Conservation (phyloP, 371 early-diverging fungal genomes). For the Gilbertella persicaria region DNA sequence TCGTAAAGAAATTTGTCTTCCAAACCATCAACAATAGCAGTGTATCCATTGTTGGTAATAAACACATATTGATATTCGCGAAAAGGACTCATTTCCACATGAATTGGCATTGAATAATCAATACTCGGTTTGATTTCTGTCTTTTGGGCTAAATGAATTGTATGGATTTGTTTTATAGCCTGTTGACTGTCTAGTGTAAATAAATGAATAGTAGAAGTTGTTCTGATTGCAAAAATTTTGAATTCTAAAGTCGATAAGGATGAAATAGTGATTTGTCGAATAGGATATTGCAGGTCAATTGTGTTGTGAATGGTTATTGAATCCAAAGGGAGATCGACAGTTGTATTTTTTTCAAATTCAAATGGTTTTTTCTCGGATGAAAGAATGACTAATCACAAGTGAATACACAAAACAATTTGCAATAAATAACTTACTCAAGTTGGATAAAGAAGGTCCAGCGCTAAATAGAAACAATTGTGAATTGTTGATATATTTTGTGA, state of each 20-base stretch:
- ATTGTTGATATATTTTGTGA: not conserved
- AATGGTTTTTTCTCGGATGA: not conserved
- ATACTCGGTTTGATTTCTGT: not conserved
- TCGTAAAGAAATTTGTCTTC: conserved; percentile 4
- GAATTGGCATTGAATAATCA: conserved; percentile 24
- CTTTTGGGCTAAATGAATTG: conserved; percentile 2
- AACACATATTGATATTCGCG: conserved; percentile 9
- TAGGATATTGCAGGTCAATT: conserved; percentile 13
- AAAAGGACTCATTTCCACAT: conserved; percentile 15
- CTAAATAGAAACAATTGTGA: conserved; percentile 8
- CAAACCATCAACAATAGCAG: conserved; percentile 7
- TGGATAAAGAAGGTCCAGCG: conserved; percentile 13
- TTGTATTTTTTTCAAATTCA: not conserved
- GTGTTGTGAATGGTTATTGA: not conserved
- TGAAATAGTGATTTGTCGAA: conserved; percentile 17
- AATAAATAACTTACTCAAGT: not conserved
- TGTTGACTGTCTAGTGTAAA: not conserved
- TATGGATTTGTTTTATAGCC: not conserved
- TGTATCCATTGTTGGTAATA: conserved; percentile 19
- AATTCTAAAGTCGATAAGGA: not conserved
- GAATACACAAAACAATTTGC: not conserved
- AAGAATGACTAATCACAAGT: not conserved
- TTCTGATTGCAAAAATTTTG: conserved; percentile 10
- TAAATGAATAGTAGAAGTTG: conserved; percentile 14
- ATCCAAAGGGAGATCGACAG: conserved; percentile 1